A percentile compares a stretch with the other conserved stretches of the same genome.
Evolutionary conservation across 768 basidiomycete genomes (phyloP).

Genomic region (Naganishia kalamii): DNA sequence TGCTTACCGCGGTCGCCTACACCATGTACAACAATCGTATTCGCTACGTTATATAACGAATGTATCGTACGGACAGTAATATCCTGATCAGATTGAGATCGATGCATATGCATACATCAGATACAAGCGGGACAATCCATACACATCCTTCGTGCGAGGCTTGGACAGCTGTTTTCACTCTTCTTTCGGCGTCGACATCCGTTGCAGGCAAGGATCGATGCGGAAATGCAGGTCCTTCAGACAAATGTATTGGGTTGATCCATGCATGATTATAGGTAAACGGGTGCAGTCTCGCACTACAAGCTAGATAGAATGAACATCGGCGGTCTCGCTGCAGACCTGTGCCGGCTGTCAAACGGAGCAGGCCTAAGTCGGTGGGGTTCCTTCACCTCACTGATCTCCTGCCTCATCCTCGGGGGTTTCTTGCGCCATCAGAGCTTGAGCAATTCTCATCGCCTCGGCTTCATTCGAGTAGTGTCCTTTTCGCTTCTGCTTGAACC

Average conservation of each 20-base stretch:
- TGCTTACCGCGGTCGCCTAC: not conserved
- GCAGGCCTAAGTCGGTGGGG: not conserved
- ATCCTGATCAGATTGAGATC: not conserved
- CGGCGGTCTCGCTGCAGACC: too few species aligned
- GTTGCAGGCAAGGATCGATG: too few species aligned
- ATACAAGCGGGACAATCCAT: too few species aligned
- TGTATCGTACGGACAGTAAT: conserved; percentile 14
- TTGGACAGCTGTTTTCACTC: too few species aligned
- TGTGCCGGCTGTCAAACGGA: too few species aligned
- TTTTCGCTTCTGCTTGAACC: conserved; percentile 41
- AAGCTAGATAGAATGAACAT: too few species aligned
- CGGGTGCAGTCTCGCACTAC: too few species aligned
- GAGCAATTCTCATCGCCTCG: conserved; percentile 40
- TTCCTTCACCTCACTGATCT: not conserved
- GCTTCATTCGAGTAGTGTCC: conserved; percentile 46
- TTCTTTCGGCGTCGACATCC: too few species aligned
- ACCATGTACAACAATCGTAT: not conserved
- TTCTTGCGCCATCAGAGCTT: conserved; percentile 24
- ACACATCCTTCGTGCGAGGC: too few species aligned
- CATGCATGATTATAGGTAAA: too few species aligned
- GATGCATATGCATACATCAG: conserved; percentile 3
- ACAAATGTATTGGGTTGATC: too few species aligned
- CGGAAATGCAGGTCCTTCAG: too few species aligned
- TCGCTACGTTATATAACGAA: not conserved
- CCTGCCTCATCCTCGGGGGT: conserved; percentile 13